Conservation (phyloP, 2,329 filamentous ascomycete genomes). For the Ophiostoma ulmi region DNA sequence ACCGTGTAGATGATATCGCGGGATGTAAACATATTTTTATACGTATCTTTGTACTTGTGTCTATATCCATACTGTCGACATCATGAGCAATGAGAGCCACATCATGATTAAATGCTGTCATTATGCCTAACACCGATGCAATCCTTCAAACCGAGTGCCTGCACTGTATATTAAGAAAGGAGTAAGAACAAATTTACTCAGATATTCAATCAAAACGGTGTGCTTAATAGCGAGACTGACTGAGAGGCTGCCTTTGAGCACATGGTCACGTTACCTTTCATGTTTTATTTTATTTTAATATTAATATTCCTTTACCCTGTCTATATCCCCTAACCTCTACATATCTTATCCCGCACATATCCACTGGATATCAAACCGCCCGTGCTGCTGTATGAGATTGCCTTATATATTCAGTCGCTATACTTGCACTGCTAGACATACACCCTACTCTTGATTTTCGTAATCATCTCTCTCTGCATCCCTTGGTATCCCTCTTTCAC, state of each 20-base stretch:
- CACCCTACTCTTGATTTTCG: neutral
- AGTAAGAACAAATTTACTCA: neutral
- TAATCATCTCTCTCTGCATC: neutral
- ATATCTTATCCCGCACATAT: neutral
- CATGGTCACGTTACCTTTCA: neutral
- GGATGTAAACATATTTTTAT: neutral
- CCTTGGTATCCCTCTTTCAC: neutral
- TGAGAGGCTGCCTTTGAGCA: neutral
- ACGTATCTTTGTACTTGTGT: neutral
- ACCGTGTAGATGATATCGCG: neutral
- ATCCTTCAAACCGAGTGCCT: neutral
- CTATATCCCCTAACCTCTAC: neutral
- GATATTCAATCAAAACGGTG: neutral
- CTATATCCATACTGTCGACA: neutral
- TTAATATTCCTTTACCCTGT: neutral
- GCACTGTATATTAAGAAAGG: neutral
- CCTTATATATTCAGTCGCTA: neutral
- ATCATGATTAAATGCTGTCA: neutral
- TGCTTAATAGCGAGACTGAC: neutral
- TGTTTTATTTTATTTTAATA: neutral
- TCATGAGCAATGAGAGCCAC: neutral
- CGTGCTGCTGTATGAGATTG: conserved; percentile 6
- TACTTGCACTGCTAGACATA: neutral
- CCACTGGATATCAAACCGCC: conserved; percentile 1
- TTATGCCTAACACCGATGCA: neutral